phyloP scores from a whole-genome alignment of 2,329 filamentous ascomycete genomes.

The Sarocladium kiliense region DNA sequence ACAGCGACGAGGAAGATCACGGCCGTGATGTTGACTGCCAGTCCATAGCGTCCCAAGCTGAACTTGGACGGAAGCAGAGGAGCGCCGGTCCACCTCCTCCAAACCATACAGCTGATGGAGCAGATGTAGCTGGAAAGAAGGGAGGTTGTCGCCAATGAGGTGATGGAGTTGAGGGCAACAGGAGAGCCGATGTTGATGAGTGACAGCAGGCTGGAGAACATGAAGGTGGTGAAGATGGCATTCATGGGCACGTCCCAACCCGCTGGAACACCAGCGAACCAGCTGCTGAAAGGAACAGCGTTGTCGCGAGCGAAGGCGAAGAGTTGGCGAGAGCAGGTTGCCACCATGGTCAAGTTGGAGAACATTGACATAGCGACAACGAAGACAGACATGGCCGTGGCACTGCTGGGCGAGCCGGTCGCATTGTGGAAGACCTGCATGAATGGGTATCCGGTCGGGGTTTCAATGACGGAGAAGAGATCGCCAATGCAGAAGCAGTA shows the following conservation, averaged over 20 bases:
- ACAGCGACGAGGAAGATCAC: constrained; percentile 38
- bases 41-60: constrained; percentile 34
- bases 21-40: constrained; percentile 38
- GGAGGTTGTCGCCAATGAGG: constrained; percentile 38
- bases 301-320: constrained; percentile 44
- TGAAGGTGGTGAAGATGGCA: constrained; percentile 20
- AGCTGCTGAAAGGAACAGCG: constrained; percentile 18
- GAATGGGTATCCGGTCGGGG: constrained; percentile 49
- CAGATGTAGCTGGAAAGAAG: constrained; percentile 48
- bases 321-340: constrained; percentile 51
- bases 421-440: constrained; percentile 53
- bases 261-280: not conserved
- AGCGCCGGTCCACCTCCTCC: constrained; percentile 30
- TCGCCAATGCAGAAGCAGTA: constrained; percentile 34
- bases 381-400: constrained; percentile 47
- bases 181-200: constrained; percentile 28
- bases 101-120: constrained; percentile 38
- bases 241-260: constrained; percentile 20
- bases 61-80: constrained; percentile 16
- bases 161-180: constrained; percentile 24
- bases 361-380: no score
- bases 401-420: constrained; percentile 40
- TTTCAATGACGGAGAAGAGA: constrained; percentile 35
- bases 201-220: constrained; percentile 22
- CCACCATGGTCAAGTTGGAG: constrained; percentile 48